Percentiles rank a stretch among this genome's conserved stretches.
phyloP scores from a whole-genome alignment of 2,329 filamentous ascomycete genomes.

The Penicillium decumbens region DNA sequence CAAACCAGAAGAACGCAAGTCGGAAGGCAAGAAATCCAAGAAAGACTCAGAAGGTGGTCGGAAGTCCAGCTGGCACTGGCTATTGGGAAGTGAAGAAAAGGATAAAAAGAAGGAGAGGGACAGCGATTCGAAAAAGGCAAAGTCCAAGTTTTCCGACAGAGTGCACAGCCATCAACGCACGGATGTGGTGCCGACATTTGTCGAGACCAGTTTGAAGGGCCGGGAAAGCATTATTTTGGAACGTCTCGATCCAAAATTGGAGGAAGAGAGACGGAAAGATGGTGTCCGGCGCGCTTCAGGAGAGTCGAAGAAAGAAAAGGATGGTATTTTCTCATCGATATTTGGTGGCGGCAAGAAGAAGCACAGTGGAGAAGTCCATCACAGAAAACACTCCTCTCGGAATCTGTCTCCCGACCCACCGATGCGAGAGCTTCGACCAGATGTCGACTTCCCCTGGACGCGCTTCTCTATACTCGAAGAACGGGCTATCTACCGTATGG shows the following conservation, averaged over 20 bases:
- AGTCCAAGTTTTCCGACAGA: conserved; percentile 51
- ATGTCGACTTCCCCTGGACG: conserved; percentile 94
- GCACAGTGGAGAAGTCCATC: conserved; percentile 65
- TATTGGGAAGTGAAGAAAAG: conserved; percentile 68
- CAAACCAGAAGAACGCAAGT: conserved; percentile 67
- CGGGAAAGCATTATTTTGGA: conserved; percentile 83
- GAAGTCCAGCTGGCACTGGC: conserved; percentile 77
- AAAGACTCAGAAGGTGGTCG: conserved; percentile 66
- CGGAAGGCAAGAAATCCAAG: conserved; percentile 61
- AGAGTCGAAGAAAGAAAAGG: conserved; percentile 78
- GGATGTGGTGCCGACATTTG: conserved; percentile 81
- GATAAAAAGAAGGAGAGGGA: conserved; percentile 57
- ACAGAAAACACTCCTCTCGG: conserved; percentile 69
- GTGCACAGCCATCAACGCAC: conserved; percentile 73
- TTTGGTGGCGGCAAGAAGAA: conserved; percentile 91
- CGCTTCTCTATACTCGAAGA: conserved; percentile 93
- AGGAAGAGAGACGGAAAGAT: conserved; percentile 70
- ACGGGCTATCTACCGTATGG: conserved; percentile 95
- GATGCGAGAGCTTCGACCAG: conserved; percentile 68
- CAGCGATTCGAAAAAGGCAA: conserved; percentile 58
- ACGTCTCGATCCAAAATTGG: conserved; percentile 68
- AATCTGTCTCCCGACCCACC: conserved; percentile 77
- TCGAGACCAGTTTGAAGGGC: conserved; percentile 59
- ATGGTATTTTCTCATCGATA: conserved; percentile 86
- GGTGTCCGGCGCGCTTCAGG: conserved; percentile 64